Conservation (phyloP, 805 yeast genomes). For the Monosporozyma aquatica region DNA sequence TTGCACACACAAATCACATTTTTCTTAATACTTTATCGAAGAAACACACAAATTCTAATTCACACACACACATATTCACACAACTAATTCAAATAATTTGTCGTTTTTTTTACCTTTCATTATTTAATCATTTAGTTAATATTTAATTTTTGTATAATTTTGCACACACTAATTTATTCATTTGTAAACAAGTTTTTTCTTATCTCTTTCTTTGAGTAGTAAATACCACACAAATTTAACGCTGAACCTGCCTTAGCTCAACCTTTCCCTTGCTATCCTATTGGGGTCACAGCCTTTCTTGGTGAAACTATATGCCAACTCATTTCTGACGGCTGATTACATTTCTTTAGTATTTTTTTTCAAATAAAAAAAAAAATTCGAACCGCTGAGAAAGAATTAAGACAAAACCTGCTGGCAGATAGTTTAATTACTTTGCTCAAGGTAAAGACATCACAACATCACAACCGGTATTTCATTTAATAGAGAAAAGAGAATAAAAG, state of each 20-base stretch:
- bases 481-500: background rate
- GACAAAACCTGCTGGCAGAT: background rate
- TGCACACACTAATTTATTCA: slow-evolving; percentile 15
- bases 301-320: background rate
- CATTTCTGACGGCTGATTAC: background rate
- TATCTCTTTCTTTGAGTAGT: background rate
- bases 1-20: slow-evolving; percentile 9
- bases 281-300: too few species aligned
- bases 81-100: slow-evolving; percentile 2
- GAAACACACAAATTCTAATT: slow-evolving; percentile 7
- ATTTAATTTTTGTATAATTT: slow-evolving; percentile 13
- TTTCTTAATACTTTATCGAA: slow-evolving; percentile 4
- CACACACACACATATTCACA: slow-evolving; percentile 9
- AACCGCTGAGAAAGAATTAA: background rate
- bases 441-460: too few species aligned
- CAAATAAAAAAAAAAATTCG: background rate
- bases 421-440: background rate
- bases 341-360: too few species aligned
- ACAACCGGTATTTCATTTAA: background rate
- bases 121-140: slow-evolving; percentile 10
- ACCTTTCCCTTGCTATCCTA: background rate
- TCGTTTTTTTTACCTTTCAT: slow-evolving; percentile 5
- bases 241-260: too few species aligned
- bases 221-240: too few species aligned
- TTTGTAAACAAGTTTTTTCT: slow-evolving; percentile 5